These are phyloP conservation scores for Dioszegia hungarica DNA, from an alignment of 768 basidiomycete species.

Conservation along the genomic window DNA sequence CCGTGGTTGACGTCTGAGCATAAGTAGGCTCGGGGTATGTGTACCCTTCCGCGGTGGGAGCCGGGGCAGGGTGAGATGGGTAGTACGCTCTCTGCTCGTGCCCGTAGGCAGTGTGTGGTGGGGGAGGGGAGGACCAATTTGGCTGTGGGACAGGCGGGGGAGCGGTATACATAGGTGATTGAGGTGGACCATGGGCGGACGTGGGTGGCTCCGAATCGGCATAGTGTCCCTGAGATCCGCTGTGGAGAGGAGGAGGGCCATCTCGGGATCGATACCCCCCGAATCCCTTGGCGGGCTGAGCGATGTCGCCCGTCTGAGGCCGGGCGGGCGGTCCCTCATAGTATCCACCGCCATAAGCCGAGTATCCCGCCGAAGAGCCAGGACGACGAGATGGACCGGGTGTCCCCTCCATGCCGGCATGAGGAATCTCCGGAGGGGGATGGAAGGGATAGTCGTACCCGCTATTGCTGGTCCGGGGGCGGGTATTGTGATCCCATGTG, in stretches of 20 bases:
- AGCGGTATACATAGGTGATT: slow-evolving; percentile 30
- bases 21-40: slow-evolving; percentile 11
- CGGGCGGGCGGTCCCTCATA: slow-evolving; percentile 22
- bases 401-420: slow-evolving; percentile 16
- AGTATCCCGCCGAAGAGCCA: slow-evolving; percentile 25
- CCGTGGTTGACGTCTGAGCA: no score
- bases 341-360: slow-evolving; percentile 18
- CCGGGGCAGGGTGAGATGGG: slow-evolving; percentile 20
- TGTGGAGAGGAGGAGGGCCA: no score
- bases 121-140: slow-evolving; percentile 38
- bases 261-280: no score
- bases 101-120: slow-evolving; percentile 11
- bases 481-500: slow-evolving; percentile 3
- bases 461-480: slow-evolving; percentile 28
- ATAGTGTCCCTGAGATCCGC: slow-evolving; percentile 18
- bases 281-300: no score
- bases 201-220: slow-evolving; percentile 42
- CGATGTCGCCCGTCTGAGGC: slow-evolving; percentile 22
- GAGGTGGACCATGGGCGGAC: slow-evolving; percentile 39
- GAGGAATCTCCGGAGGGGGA: no score
- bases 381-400: slow-evolving; percentile 26
- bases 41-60: slow-evolving; percentile 20
- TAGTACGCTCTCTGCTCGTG: slow-evolving; percentile 22
- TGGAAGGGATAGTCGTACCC: slow-evolving; percentile 32
- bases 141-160: slow-evolving; percentile 13